phyloP scores from a whole-genome alignment of 441 rosid species.

The Syzygium malaccense region DNA sequence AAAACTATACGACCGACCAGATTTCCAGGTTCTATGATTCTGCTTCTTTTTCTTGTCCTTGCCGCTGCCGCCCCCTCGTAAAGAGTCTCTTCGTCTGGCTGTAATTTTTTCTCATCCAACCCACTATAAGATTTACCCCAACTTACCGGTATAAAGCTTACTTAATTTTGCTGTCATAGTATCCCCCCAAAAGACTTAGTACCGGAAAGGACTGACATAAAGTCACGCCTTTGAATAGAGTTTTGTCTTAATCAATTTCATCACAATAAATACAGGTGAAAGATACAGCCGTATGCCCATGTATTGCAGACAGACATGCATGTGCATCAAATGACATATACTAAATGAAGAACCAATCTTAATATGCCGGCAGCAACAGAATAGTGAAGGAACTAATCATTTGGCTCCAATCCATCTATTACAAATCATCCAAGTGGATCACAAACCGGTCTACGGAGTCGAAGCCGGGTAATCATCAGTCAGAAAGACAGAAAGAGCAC shows the following conservation, averaged over 20 bases:
- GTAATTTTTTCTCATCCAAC: neutral
- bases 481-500: neutral
- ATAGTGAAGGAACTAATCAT: neutral
- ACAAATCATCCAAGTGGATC: neutral
- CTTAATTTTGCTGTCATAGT: neutral
- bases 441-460: neutral
- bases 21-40: conserved; percentile 17
- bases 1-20: conserved; percentile 14
- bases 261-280: neutral
- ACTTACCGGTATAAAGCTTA: neutral
- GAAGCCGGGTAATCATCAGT: neutral
- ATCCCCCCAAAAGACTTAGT: neutral
- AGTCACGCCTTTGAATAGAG: neutral
- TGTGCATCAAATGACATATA: neutral
- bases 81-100: conserved; percentile 26
- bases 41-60: conserved; percentile 41
- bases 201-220: neutral
- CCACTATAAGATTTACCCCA: neutral
- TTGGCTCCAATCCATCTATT: neutral
- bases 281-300: neutral
- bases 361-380: neutral
- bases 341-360: neutral
- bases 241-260: neutral
- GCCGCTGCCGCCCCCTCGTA: neutral
- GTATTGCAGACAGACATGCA: neutral